phyloP scores from a whole-genome alignment of 495 filamentous ascomycete species.

The Penicillium samsonianum region DNA sequence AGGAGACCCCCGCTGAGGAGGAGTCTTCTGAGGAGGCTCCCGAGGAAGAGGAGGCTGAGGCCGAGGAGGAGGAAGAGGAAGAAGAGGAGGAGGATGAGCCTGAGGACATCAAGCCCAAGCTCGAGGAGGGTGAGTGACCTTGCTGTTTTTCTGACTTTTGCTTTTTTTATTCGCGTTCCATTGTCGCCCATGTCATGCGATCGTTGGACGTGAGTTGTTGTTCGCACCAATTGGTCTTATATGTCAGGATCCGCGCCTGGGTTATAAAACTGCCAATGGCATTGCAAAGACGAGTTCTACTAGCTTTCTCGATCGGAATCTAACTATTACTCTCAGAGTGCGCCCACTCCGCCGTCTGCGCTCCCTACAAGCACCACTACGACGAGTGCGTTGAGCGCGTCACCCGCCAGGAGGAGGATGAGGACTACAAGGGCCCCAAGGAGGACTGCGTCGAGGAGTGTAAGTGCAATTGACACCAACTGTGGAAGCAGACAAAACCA shows the following conservation, averaged over 20 bases:
- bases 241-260: constrained; percentile 7
- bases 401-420: constrained; percentile 66
- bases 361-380: constrained; percentile 91
- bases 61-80: constrained; percentile 53
- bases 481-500: neutral
- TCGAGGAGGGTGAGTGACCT: constrained; percentile 80
- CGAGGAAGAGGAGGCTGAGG: constrained; percentile 51
- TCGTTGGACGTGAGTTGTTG: neutral
- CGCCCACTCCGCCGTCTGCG: constrained; percentile 78
- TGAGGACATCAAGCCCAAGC: constrained; percentile 80
- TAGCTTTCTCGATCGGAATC: constrained; percentile 9
- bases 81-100: constrained; percentile 90
- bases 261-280: constrained; percentile 21
- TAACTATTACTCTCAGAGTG: constrained; percentile 65
- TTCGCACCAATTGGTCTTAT: constrained; percentile 8
- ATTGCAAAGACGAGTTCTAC: constrained; percentile 11
- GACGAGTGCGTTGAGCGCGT: constrained; percentile 97
- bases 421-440: constrained; percentile 60
- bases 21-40: constrained; percentile 49
- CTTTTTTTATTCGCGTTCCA: constrained; percentile 4
- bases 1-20: constrained; percentile 45
- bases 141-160: neutral
- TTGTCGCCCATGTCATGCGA: constrained; percentile 4
- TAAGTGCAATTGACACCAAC: constrained; percentile 52
- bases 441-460: constrained; percentile 99